Conservation (phyloP, 345 rosid species). For the Melaleuca quinquenervia region DNA sequence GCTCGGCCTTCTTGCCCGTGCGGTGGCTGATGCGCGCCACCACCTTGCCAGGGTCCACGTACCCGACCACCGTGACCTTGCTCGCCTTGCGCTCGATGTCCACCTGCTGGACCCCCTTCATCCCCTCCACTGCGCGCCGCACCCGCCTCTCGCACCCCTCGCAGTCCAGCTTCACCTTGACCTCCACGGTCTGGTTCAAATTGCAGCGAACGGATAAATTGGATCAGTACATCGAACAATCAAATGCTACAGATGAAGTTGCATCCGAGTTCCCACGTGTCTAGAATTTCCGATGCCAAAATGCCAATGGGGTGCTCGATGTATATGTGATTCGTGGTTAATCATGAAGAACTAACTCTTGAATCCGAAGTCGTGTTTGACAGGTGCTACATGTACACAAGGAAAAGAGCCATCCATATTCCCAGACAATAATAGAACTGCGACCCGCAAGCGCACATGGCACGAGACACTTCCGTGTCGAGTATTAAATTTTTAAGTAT, state of each 20-base stretch:
- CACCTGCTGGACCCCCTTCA: constrained; percentile 79
- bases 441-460: not conserved
- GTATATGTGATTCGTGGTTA: too few relatives aligned
- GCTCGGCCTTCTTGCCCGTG: constrained; percentile 89
- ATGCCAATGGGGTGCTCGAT: too few relatives aligned
- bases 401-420: not conserved
- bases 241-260: not conserved
- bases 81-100: constrained; percentile 68
- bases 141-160: constrained; percentile 97
- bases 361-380: too few relatives aligned
- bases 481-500: not conserved
- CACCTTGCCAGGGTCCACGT: constrained; percentile 65
- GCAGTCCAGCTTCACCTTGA: constrained; percentile 82
- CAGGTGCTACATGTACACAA: too few relatives aligned
- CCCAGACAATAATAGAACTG: not conserved
- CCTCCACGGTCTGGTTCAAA: constrained; percentile 74
- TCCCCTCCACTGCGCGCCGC: constrained; percentile 67
- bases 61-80: constrained; percentile 83
- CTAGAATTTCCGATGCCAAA: not conserved
- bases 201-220: not conserved
- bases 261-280: not conserved
- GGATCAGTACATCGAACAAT: not conserved
- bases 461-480: not conserved
- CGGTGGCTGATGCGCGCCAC: constrained; percentile 69
- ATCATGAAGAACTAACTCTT: too few relatives aligned